Percentiles rank a stretch among this genome's conserved stretches.
Conservation (phyloP, 768 basidiomycete genomes). For the Sistotremastrum niveocremeum region DNA sequence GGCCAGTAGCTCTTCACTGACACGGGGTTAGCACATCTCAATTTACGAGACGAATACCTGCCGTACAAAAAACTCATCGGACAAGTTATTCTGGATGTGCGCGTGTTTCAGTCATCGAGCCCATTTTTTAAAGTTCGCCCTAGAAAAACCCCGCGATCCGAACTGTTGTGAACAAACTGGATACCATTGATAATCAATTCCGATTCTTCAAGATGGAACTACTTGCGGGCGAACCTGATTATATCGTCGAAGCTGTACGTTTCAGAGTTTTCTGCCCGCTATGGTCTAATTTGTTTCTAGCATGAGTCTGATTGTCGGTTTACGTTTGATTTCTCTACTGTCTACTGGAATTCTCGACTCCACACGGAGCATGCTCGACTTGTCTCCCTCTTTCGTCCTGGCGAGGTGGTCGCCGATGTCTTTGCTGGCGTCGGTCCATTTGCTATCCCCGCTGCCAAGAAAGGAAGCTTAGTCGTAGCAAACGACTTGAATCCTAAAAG, state of each 20-base stretch:
- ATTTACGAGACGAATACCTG: constrained; percentile 79
- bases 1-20: background rate
- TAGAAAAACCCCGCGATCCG: constrained; percentile 78
- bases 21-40: constrained; percentile 61
- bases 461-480: constrained; percentile 78
- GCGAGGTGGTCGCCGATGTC: constrained; percentile 72
- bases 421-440: constrained; percentile 98
- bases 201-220: constrained; percentile 96
- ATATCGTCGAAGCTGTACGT: constrained; percentile 75
- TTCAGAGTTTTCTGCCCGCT: background rate
- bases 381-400: constrained; percentile 52
- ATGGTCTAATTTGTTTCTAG: constrained; percentile 24
- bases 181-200: constrained; percentile 73
- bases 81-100: constrained; percentile 79
- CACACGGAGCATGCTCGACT: constrained; percentile 85
- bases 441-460: constrained; percentile 83
- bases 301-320: constrained; percentile 78
- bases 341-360: constrained; percentile 97
- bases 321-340: constrained; percentile 86
- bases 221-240: constrained; percentile 81
- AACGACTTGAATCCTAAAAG: constrained; percentile 93
- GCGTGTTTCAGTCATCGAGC: constrained; percentile 13
- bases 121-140: background rate
- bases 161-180: constrained; percentile 93
- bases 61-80: constrained; percentile 89